Conservation (phyloP, 768 basidiomycete genomes). For the Hirschioporus abietinus region DNA sequence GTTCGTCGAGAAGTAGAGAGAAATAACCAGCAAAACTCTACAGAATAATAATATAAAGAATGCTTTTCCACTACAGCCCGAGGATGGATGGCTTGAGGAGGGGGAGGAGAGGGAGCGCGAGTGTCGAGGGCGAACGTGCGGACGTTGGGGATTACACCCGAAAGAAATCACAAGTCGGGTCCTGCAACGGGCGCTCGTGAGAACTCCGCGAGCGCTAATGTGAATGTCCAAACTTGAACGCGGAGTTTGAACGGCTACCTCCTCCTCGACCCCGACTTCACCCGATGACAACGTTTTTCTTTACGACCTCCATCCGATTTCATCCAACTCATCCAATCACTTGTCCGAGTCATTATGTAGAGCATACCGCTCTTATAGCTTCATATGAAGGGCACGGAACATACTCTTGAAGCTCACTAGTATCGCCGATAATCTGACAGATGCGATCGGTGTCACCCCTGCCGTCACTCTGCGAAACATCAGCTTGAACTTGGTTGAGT, state of each 20-base stretch:
- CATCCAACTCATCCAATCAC: no score
- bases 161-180: background rate
- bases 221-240: background rate
- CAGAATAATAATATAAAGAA: background rate
- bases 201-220: background rate
- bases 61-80: background rate
- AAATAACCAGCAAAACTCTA: background rate
- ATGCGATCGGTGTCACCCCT: no score
- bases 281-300: background rate
- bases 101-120: background rate
- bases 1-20: background rate
- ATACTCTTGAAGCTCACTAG: no score
- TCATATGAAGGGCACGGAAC: no score
- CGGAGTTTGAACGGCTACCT: background rate
- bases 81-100: background rate
- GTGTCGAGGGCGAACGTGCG: background rate
- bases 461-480: no score
- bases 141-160: background rate
- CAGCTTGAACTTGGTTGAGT: no score
- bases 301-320: background rate
- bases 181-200: background rate
- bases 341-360: no score
- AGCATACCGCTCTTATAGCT: no score
- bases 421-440: no score
- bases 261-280: background rate